Base-by-base conservation (phyloP, 2,329 filamentous ascomycete species). In the Aspergillus oerlinghausenensis region DNA sequence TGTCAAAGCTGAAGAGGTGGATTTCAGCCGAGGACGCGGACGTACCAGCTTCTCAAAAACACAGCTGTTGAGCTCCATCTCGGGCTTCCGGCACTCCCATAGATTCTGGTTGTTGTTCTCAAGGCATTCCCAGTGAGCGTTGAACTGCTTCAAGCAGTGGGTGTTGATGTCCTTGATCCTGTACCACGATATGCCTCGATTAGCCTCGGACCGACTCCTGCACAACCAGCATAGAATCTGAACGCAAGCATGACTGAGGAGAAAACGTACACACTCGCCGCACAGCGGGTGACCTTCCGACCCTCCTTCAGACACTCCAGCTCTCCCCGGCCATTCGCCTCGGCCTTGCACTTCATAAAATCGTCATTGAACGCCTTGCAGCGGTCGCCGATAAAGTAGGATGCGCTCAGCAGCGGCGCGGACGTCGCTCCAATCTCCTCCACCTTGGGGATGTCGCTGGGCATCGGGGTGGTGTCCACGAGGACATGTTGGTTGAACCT, bases 321-420 rank as follows among this genome's bases (percentile, higher is more conserved):
- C 82, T 99, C 94, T 75, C 92, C 94, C 77, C 85, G 86, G 69
- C 94, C 94, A 61, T 90, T 88, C 69, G 91, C 87, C 79, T 97
- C 92, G 66, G 85, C 90, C 88, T 99, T 99, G 88, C 94, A 99
- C 81, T 96, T 90, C 93, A 99, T 99, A 80, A 89, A 99, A 79
- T 99, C 94, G 82, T 99, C 94, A 78, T 97, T 97, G 83, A 92
- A 99, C 56, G 89, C 82, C 75, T 85, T 88, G 87, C 94, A 99
- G 72, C 93, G 88, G 65, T 92, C 92, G 62, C 94, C 94, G 73
- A 99, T 99, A 77, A 97, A 99, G 84, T 90, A 99, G 52, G 91
- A 87, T 32, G 94, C 94, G 63, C 90, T 96, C 58, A 96, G 82
- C 48, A 99, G 84, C 55, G 94, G 94, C 42, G 92, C 94, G 56